phyloP scores from a whole-genome alignment of 768 basidiomycete genomes.

The Neoboletus magnificus region DNA sequence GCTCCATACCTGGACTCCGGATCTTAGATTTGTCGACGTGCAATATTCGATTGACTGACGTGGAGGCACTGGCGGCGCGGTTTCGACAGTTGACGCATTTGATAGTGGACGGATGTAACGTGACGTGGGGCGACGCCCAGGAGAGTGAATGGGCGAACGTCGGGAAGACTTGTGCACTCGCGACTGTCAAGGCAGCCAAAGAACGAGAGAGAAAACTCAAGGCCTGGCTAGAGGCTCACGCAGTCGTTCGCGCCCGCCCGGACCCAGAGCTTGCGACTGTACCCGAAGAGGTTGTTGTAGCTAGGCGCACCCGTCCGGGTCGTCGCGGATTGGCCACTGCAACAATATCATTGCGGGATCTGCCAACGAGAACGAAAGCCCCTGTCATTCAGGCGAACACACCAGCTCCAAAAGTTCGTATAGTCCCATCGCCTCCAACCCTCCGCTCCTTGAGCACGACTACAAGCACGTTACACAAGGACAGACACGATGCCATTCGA shows the following conservation, averaged over 20 bases:
- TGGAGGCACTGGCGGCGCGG: slow-evolving; percentile 51
- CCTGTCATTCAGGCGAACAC: slow-evolving; percentile 9
- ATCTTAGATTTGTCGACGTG: slow-evolving; percentile 79
- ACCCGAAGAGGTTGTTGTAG: neutral
- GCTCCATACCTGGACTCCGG: slow-evolving; percentile 42
- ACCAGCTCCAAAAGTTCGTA: slow-evolving; percentile 43
- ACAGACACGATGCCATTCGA: slow-evolving; percentile 40
- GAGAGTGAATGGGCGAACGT: slow-evolving; percentile 58
- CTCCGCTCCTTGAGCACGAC: slow-evolving; percentile 51
- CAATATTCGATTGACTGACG: slow-evolving; percentile 47
- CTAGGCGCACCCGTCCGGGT: slow-evolving; percentile 38
- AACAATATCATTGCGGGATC: slow-evolving; percentile 55
- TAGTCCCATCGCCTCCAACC: slow-evolving; percentile 53
- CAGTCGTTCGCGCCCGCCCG: neutral
- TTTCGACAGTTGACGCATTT: slow-evolving; percentile 58
- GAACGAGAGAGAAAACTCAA: slow-evolving; percentile 65
- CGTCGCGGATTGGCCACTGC: slow-evolving; percentile 64
- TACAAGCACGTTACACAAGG: slow-evolving; percentile 25
- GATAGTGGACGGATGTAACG: slow-evolving; percentile 64
- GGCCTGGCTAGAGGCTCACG: slow-evolving; percentile 43
- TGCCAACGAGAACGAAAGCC: slow-evolving; percentile 16
- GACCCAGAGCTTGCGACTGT: neutral
- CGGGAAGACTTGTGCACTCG: slow-evolving; percentile 58
- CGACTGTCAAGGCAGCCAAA: slow-evolving; percentile 57
- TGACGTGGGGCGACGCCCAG: slow-evolving; percentile 49